Conservation (phyloP, 305 asterid species). For the Plantago lanceolata region DNA sequence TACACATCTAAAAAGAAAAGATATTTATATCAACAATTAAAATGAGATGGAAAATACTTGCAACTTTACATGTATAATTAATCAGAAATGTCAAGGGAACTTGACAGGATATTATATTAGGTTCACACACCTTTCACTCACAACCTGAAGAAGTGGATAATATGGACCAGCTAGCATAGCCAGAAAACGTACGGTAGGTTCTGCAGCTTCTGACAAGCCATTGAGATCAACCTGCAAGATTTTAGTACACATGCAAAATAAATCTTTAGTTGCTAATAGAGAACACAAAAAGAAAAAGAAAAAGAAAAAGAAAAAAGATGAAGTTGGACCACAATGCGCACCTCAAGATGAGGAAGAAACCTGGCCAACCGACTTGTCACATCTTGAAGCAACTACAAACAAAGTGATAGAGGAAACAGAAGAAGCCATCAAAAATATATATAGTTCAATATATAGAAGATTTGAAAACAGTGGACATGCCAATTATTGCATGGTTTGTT, state of each 20-base stretch:
- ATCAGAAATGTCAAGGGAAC: slow-evolving; percentile 17
- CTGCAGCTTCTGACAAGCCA: slow-evolving; percentile 76
- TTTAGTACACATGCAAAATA: slow-evolving; percentile 27
- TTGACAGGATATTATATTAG: slow-evolving; percentile 23
- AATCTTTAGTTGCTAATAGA: slow-evolving; percentile 22
- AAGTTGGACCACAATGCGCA: slow-evolving; percentile 31
- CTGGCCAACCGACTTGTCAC: slow-evolving; percentile 70
- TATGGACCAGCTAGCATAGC: slow-evolving; percentile 96
- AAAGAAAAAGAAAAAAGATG: neutral
- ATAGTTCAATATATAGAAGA: slow-evolving; percentile 9
- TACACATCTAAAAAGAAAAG: too few species aligned
- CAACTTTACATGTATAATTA: slow-evolving; percentile 8
- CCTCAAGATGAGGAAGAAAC: slow-evolving; percentile 97
- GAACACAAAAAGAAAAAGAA: slow-evolving; percentile 2
- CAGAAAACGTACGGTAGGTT: slow-evolving; percentile 71
- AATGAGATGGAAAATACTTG: neutral
- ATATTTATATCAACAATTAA: neutral
- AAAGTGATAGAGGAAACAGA: slow-evolving; percentile 33
- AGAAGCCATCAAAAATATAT: slow-evolving; percentile 20
- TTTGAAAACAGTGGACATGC: slow-evolving; percentile 5
- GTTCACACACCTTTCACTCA: slow-evolving; percentile 73
- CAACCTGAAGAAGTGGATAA: slow-evolving; percentile 76
- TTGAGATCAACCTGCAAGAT: slow-evolving; percentile 77
- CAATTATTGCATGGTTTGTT: slow-evolving; percentile 24
- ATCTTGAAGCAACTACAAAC: slow-evolving; percentile 81